Evolutionary conservation across 148 eudicot genomes (phyloP).

Genomic region (Pouteria glomerata): DNA sequence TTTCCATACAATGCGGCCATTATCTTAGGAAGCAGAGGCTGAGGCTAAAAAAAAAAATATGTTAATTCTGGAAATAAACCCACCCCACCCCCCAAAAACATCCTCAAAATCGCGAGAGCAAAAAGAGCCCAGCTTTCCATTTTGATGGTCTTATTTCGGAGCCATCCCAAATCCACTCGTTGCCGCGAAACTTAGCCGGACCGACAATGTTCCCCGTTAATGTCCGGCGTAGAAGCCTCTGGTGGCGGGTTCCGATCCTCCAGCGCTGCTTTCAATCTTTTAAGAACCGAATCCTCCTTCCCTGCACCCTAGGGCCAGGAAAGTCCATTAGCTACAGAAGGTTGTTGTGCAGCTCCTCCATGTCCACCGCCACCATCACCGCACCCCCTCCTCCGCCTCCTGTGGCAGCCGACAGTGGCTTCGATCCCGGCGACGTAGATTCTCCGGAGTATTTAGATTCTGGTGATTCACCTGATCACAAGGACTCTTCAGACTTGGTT

Average conservation of each 20-base stretch:
- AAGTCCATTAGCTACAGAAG: constrained; percentile 23
- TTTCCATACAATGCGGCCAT: constrained; percentile 3
- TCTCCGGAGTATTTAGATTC: too few relatives aligned
- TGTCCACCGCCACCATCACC: too few relatives aligned
- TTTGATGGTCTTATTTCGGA: neutral
- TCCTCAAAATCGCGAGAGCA: too few relatives aligned
- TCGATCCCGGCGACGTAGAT: neutral
- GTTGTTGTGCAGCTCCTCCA: constrained; percentile 6
- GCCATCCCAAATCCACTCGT: neutral
- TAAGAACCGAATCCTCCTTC: constrained; percentile 20
- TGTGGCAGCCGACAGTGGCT: neutral
- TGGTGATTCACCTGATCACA: neutral
- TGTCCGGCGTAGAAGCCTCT: constrained; percentile 10
- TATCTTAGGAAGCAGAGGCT: neutral
- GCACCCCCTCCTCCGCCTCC: neutral
- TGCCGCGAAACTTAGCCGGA: constrained; percentile 20
- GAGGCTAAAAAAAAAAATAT: too few relatives aligned
- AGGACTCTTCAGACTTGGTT: constrained; percentile 38
- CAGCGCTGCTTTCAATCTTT: constrained; percentile 19
- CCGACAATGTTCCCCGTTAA: neutral
- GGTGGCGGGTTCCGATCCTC: constrained; percentile 18
- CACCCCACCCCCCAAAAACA: too few relatives aligned
- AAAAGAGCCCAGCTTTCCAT: neutral
- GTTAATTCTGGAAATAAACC: too few relatives aligned
- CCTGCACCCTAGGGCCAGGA: constrained; percentile 10